Percentiles rank a stretch among this genome's conserved stretches.
phyloP scores from a whole-genome alignment of 2,329 filamentous ascomycete species.

The Xenosphaeropsis pyriputrescens region DNA sequence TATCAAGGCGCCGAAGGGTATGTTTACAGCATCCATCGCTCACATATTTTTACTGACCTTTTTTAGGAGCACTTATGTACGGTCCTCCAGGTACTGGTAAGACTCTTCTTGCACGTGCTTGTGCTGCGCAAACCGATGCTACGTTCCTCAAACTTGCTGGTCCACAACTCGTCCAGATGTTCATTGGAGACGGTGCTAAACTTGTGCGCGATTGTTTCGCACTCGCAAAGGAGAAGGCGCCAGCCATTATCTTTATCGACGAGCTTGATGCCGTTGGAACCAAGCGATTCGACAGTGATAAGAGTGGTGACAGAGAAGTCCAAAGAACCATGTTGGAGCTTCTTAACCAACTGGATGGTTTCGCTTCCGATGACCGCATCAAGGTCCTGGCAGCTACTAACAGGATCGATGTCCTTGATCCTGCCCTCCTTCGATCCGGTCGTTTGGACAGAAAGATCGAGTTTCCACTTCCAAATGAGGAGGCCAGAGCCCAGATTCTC shows the following conservation, averaged over 20 bases:
- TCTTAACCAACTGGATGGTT: constrained; percentile 95
- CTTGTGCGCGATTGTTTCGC: constrained; percentile 96
- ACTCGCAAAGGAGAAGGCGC: constrained; percentile 94
- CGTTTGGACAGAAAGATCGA: constrained; percentile 96
- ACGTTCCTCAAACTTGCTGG: constrained; percentile 98
- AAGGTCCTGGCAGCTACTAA: constrained; percentile 94
- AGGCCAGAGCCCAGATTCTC: constrained; percentile 90
- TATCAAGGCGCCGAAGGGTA: constrained; percentile 98
- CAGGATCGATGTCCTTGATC: constrained; percentile 85
- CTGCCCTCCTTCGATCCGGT: constrained; percentile 78
- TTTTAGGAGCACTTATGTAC: constrained; percentile 87
- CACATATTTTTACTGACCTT: constrained; percentile 2
- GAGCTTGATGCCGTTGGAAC: constrained; percentile 97
- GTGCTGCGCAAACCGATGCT: constrained; percentile 92
- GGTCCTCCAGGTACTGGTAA: constrained; percentile 84
- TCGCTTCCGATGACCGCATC: constrained; percentile 91
- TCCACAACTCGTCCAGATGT: constrained; percentile 98
- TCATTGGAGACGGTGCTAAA: constrained; percentile 96
- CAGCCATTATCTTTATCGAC: constrained; percentile 98
- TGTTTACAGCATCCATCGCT: constrained; percentile 15
- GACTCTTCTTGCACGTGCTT: constrained; percentile 85
- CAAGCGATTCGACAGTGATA: constrained; percentile 97
- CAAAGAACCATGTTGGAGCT: constrained; percentile 98
- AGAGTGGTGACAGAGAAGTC: constrained; percentile 93
- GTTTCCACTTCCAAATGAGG: constrained; percentile 95